A percentile compares a stretch with the other conserved stretches of the same genome.
Conservation (phyloP, 164 flowering plant genomes). For the Houttuynia cordata region DNA sequence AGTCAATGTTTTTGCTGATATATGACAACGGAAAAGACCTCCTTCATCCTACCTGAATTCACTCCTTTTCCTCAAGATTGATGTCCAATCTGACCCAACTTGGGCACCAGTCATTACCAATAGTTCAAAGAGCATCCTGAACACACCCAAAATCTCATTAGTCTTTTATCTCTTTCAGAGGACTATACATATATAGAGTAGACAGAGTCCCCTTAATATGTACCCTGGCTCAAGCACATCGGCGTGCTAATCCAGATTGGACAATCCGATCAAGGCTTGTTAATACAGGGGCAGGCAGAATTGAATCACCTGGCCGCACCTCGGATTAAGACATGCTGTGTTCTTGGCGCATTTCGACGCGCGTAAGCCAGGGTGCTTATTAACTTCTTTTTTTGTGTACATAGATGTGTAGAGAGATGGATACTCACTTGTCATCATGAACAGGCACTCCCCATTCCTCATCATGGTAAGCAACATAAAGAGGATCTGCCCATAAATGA, state of each 20-base stretch:
- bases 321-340: no score
- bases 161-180: neutral
- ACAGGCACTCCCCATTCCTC: slow-evolving; percentile 97
- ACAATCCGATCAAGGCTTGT: no score
- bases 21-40: neutral
- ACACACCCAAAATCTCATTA: neutral
- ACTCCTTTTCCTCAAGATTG: slow-evolving; percentile 68
- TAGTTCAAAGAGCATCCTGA: slow-evolving; percentile 74
- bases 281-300: no score
- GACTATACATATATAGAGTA: no score
- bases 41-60: slow-evolving; percentile 41
- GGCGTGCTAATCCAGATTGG: no score
- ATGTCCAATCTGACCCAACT: slow-evolving; percentile 90
- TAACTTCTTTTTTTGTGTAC: no score
- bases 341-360: no score
- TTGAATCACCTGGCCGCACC: no score
- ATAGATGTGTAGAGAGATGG: slow-evolving; percentile 11
- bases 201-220: no score
- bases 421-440: slow-evolving; percentile 68
- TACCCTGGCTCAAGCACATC: no score
- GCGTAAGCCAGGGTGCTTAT: no score
- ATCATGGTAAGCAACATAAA: slow-evolving; percentile 84
- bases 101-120: slow-evolving; percentile 72
- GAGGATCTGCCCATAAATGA: slow-evolving; percentile 40
- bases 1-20: neutral